These are phyloP conservation scores for Aspergillus kassunensis DNA, from an alignment of 495 filamentous ascomycete genomes.

Conservation along the genomic window DNA sequence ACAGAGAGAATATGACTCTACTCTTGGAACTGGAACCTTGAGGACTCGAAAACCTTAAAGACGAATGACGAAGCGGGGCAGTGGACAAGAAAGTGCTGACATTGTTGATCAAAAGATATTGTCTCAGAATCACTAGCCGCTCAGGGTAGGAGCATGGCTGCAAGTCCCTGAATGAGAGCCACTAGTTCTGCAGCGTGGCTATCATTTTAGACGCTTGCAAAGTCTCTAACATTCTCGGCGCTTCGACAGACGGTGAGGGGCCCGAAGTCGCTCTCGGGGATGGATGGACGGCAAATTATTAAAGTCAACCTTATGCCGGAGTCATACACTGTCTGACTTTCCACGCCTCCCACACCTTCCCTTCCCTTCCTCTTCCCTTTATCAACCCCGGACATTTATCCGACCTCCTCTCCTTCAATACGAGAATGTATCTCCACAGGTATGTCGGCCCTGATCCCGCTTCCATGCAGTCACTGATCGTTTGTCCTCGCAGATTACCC, in stretches of 20 bases:
- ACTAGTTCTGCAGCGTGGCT: conserved; percentile 6
- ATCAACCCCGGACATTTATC: background rate
- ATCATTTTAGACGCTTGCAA: background rate
- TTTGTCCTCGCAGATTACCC: background rate
- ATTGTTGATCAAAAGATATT: background rate
- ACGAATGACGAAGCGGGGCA: background rate
- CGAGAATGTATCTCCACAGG: background rate
- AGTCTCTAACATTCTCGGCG: background rate
- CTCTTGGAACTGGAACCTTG: background rate
- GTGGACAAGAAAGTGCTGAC: background rate
- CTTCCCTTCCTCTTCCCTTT: background rate
- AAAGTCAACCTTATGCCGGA: background rate
- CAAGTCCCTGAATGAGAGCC: background rate
- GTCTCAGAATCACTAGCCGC: background rate
- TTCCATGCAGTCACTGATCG: background rate
- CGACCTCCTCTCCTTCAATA: background rate
- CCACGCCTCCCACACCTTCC: background rate
- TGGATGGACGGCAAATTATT: background rate
- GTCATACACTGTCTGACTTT: background rate
- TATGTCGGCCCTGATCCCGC: background rate
- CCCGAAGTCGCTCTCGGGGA: background rate
- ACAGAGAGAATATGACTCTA: no score
- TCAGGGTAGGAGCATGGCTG: conserved; percentile 1
- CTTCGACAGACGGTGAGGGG: conserved; percentile 1
- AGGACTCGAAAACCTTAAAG: background rate